Conservation (phyloP, 306 rosid species). For the Vigna radiata region DNA sequence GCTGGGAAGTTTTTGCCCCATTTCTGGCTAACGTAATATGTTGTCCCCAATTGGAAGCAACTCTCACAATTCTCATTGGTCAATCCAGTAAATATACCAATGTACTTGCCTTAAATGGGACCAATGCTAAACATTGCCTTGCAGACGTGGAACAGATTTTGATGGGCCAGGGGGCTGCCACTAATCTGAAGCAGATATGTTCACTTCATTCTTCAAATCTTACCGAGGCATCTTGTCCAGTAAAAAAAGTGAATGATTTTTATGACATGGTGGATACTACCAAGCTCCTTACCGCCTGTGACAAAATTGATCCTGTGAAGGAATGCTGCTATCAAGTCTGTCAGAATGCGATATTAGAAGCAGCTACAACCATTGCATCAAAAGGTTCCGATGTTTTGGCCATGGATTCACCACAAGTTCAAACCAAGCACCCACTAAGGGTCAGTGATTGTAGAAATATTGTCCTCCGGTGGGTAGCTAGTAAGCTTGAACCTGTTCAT, state of each 20-base stretch:
- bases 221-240: constrained; percentile 83
- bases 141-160: constrained; percentile 88
- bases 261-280: constrained; percentile 73
- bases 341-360: constrained; percentile 89
- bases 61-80: constrained; percentile 87
- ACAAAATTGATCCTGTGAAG: constrained; percentile 81
- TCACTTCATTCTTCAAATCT: constrained; percentile 71
- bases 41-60: constrained; percentile 97
- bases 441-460: constrained; percentile 74
- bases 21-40: constrained; percentile 88
- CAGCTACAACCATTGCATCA: constrained; percentile 76
- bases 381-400: constrained; percentile 72
- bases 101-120: constrained; percentile 74
- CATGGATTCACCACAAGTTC: constrained; percentile 54
- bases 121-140: constrained; percentile 73
- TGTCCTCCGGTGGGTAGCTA: constrained; percentile 89
- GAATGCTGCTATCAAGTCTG: constrained; percentile 86
- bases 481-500: constrained; percentile 76
- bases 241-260: constrained; percentile 69
- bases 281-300: constrained; percentile 83
- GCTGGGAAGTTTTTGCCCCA: constrained; percentile 86
- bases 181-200: constrained; percentile 67
- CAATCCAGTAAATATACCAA: constrained; percentile 80
- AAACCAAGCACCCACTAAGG: constrained; percentile 62
- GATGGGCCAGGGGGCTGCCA: constrained; percentile 82